Evolutionary conservation across 352 stramenopile genomes (phyloP).

Genomic region (Phytophthora capsici): DNA sequence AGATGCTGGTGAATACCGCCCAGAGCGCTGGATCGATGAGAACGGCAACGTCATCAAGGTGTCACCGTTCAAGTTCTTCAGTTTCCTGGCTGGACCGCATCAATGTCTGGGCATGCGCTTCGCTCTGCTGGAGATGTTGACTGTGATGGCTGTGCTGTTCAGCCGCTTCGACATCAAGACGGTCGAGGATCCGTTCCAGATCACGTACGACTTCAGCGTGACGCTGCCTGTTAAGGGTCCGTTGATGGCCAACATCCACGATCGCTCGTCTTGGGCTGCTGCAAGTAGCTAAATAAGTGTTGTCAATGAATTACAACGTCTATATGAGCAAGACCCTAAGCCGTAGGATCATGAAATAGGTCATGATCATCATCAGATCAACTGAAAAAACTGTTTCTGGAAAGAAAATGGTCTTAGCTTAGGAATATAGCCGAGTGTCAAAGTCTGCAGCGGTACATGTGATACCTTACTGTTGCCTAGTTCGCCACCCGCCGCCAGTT

Average conservation of each 20-base stretch:
- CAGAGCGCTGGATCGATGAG: constrained; percentile 62
- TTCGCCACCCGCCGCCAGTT: neutral
- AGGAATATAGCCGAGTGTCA: constrained; percentile 26
- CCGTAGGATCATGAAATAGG: no score
- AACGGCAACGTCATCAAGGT: constrained; percentile 50
- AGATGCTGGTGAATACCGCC: constrained; percentile 43
- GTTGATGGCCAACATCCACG: constrained; percentile 33
- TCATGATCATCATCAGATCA: neutral
- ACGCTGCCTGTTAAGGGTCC: constrained; percentile 45
- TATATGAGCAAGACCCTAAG: no score
- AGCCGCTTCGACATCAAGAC: constrained; percentile 49
- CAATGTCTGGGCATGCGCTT: constrained; percentile 61
- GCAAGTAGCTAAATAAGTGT: constrained; percentile 7
- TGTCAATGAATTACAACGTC: neutral
- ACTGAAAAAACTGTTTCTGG: constrained; percentile 6
- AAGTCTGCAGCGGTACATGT: constrained; percentile 1
- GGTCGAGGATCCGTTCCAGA: constrained; percentile 40
- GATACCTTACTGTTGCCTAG: constrained; percentile 3
- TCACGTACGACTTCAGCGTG: constrained; percentile 53
- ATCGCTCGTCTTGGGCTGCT: constrained; percentile 4
- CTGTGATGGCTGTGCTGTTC: constrained; percentile 44
- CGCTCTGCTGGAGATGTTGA: constrained; percentile 57
- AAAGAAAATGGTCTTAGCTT: constrained; percentile 41
- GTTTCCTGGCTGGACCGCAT: constrained; percentile 65
- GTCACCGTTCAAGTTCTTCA: constrained; percentile 44